A percentile compares a stretch with the other conserved stretches of the same genome.
Conservation (phyloP, 352 stramenopile genomes). For the Hyaloperonospora arabidopsidis region DNA sequence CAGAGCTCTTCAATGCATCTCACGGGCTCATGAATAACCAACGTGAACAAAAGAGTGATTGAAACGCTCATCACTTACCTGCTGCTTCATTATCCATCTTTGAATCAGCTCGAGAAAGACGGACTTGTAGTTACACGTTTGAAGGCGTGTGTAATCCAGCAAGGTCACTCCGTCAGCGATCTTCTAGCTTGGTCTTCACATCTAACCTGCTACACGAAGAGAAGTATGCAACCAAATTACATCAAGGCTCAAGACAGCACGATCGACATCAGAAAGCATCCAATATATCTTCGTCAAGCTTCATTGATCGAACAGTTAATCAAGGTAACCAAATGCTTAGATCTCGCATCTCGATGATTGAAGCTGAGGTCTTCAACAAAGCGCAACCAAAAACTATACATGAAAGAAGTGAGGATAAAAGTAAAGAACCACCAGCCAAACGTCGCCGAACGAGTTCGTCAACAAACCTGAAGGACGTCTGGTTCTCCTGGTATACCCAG, state of each 20-base stretch:
- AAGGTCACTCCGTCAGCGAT: conserved; percentile 2
- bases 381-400: neutral
- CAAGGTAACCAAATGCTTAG: conserved; percentile 1
- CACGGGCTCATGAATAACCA: conserved; percentile 1
- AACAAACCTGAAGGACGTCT: conserved; percentile 2
- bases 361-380: conserved; percentile 3
- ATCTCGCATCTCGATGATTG: neutral
- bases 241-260: neutral
- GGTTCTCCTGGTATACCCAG: conserved; percentile 14
- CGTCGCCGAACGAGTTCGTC: conserved; percentile 1
- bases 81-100: conserved; percentile 9
- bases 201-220: neutral
- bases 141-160: conserved; percentile 1
- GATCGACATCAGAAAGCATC: conserved; percentile 1
- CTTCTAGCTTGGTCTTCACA: neutral
- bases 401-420: conserved; percentile 1
- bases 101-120: neutral
- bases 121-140: neutral
- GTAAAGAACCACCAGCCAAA: neutral
- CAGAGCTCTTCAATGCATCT: conserved; percentile 1
- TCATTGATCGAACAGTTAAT: conserved; percentile 11
- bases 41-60: conserved; percentile 5
- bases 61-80: conserved; percentile 11
- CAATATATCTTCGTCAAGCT: conserved; percentile 3
- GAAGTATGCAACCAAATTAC: neutral